Base-by-base conservation (phyloP, 2,329 filamentous ascomycete species). In the Ascomycota sp. region DNA sequence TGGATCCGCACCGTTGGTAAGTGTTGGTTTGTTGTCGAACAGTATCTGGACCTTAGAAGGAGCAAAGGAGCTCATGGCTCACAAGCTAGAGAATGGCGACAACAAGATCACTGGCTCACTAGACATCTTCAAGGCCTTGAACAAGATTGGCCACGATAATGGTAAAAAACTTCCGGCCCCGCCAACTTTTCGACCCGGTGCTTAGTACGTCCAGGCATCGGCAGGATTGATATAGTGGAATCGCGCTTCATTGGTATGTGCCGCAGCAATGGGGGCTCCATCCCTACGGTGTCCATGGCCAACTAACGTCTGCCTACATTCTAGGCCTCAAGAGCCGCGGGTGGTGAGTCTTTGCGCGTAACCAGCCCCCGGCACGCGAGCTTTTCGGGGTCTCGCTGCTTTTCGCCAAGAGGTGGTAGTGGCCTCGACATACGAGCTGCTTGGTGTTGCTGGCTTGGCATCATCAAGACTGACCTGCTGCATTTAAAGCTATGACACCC, bases 141-240 rank as follows among this genome's bases (percentile, higher is more conserved):
- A 77, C 53, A 54, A 63, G 34, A 68, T 79, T 38, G 75, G 63
- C 33, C 59, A 61, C 45, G 63, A 56, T 37, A 57, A 77, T 53
- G 75, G 73, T 45, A 61, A n/a, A n/a, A n/a, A n/a, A n/a, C n/a
- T n/a, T n/a, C 80, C 33, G 75, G 75, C 38, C 61, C 75, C 40
- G 70, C 80, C 35, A 75, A 50, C 32, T 13, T 30, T 10, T 23
- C 21, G 21, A 10, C 21, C 15, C 20, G 13, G 15, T 10, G n/a
- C 5, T 3, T 10, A 8, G 24, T 11, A n/a, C 24, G 10, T 28
- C 5, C 22, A 25, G 13, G 13, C 8, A 20, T 13, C 5, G 19
- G 23, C 19, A 5, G 20, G 19, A 10, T 9, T 24, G 46, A 45
- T 31, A 40, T 46, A 21, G n/a, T n/a, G n/a, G n/a, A n/a, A n/a